Conservation (phyloP, 1,284 basidiomycete genomes). For the Sporisorium exsertum region DNA sequence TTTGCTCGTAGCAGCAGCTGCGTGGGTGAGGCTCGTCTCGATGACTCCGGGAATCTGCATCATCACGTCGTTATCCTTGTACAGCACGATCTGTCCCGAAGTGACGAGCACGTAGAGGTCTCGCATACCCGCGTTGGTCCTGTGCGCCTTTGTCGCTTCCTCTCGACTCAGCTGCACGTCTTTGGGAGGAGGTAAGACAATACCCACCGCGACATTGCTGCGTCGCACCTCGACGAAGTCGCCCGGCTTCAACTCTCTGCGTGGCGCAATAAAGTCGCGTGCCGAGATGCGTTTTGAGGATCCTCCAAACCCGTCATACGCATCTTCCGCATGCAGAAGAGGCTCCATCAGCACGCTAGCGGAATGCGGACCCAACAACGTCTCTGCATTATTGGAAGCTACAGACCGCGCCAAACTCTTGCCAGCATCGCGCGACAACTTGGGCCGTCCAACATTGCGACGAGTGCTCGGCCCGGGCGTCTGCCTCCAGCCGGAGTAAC, state of each 20-base stretch:
- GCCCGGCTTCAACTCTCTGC: conserved; percentile 28
- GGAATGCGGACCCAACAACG: conserved; percentile 24
- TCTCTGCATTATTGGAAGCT: conserved; percentile 8
- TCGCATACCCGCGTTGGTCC: not conserved
- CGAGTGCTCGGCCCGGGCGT: conserved; percentile 37
- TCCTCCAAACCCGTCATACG: not conserved
- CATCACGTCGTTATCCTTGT: conserved; percentile 48
- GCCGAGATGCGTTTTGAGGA: not conserved
- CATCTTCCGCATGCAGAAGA: not conserved
- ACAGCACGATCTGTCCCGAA: conserved; percentile 30
- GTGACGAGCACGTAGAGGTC: conserved; percentile 42
- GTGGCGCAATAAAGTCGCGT: conserved; percentile 29
- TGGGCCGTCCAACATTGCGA: conserved; percentile 27
- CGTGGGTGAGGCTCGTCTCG: conserved; percentile 10
- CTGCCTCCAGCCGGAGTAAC: conserved; percentile 38
- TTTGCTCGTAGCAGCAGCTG: conserved; percentile 8
- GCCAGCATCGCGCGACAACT: conserved; percentile 26
- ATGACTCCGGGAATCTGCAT: conserved; percentile 42
- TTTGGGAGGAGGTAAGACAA: conserved; percentile 25
- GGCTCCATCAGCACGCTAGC: conserved; percentile 18
- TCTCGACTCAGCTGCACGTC: not conserved
- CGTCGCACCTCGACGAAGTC: conserved; percentile 50
- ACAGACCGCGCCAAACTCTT: conserved; percentile 10
- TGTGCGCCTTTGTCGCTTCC: not conserved
- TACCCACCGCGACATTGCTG: conserved; percentile 2